A percentile compares a stretch with the other conserved stretches of the same genome.
These are phyloP conservation scores for Fonsecaea erecta DNA, from an alignment of 2,329 filamentous ascomycete species.

Conservation along the genomic window DNA sequence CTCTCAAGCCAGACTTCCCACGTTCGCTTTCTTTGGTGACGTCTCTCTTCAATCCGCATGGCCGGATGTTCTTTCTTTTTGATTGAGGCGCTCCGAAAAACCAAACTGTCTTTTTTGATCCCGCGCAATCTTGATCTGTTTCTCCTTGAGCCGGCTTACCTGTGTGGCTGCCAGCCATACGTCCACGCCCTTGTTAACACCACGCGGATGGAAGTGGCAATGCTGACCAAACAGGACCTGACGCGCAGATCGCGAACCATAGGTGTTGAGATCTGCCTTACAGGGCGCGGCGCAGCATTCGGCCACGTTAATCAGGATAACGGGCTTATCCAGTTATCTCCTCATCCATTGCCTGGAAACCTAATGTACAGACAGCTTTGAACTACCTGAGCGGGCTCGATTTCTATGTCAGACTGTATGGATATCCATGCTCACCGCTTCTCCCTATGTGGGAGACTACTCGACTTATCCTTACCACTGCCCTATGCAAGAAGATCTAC, in stretches of 20 bases:
- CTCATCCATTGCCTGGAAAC: no score
- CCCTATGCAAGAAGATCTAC: no score
- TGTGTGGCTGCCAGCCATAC: not conserved
- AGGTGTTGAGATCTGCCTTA: not conserved
- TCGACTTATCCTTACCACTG: no score
- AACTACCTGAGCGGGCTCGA: no score
- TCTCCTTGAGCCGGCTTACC: not conserved
- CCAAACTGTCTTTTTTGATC: not conserved
- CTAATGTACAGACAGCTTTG: no score
- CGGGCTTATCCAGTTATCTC: no score
- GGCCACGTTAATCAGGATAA: no score
- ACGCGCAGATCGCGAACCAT: not conserved
- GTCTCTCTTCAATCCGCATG: not conserved
- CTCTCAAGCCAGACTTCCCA: not conserved
- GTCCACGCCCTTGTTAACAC: not conserved
- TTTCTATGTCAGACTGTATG: no score
- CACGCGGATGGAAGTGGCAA: not conserved
- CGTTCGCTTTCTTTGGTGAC: not conserved
- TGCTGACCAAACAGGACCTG: not conserved
- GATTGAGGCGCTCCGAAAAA: not conserved
- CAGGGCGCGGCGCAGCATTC: no score
- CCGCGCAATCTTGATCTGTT: not conserved
- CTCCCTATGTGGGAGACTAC: no score
- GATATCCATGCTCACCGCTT: no score
- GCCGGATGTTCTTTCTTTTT: not conserved